Percentiles rank a stretch among this genome's conserved stretches.
These are phyloP conservation scores for Uronychia binucleata DNA, from an alignment of 73 alveolate species.

Conservation along the genomic window DNA sequence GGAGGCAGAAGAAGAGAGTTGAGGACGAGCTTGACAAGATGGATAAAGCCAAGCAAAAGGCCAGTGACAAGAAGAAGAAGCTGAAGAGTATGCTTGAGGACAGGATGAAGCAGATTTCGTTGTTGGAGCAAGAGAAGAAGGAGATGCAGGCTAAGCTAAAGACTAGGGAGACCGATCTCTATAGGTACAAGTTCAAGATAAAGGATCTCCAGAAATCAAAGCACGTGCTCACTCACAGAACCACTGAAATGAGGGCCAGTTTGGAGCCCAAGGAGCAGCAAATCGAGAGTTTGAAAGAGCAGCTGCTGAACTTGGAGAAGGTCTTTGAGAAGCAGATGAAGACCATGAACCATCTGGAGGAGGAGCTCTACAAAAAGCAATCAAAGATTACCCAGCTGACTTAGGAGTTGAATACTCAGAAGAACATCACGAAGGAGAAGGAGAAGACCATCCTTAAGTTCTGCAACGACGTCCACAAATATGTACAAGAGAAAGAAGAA, in stretches of 20 bases:
- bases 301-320: constrained; percentile 75
- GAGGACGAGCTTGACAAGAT: constrained; percentile 30
- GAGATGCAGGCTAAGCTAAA: constrained; percentile 71
- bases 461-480: constrained; percentile 79
- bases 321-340: constrained; percentile 79
- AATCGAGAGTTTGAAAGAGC: constrained; percentile 78
- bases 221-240: constrained; percentile 85
- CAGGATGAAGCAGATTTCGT: constrained; percentile 62
- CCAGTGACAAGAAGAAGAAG: constrained; percentile 32
- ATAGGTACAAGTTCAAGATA: constrained; percentile 80
- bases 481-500: constrained; percentile 81
- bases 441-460: constrained; percentile 73
- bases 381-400: constrained; percentile 69
- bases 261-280: constrained; percentile 88
- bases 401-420: constrained; percentile 59
- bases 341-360: constrained; percentile 60
- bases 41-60: constrained; percentile 42
- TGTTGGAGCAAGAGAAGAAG: constrained; percentile 73
- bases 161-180: constrained; percentile 82
- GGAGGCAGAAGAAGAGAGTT: constrained; percentile 45
- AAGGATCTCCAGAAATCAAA: constrained; percentile 84
- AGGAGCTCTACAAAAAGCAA: constrained; percentile 57
- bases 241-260: constrained; percentile 85
- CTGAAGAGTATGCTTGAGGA: constrained; percentile 47
- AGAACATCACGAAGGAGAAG: constrained; percentile 67